These are phyloP conservation scores for Phlebiopsis gigantea DNA, from an alignment of 768 basidiomycete species.

Conservation along the genomic window DNA sequence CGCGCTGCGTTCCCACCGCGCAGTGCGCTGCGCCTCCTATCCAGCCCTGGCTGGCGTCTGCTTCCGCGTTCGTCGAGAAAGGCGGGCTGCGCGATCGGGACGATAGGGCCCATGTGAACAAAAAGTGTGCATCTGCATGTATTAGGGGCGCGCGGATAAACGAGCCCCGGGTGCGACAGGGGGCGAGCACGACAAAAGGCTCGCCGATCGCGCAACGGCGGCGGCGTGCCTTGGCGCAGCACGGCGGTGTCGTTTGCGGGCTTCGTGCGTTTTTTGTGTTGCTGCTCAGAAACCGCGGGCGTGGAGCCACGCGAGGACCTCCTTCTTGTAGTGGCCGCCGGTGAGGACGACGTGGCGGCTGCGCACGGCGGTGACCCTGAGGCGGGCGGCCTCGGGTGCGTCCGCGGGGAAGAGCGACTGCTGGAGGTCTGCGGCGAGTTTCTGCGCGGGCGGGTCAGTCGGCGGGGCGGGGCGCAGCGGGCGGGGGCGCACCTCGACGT, in stretches of 20 bases:
- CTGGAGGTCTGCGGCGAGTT: conserved; percentile 52
- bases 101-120: too few species aligned
- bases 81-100: too few species aligned
- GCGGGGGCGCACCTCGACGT: conserved; percentile 42
- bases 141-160: too few species aligned
- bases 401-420: conserved; percentile 43
- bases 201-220: too few species aligned
- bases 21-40: too few species aligned
- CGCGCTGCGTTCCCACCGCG: too few species aligned
- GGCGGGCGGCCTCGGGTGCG: conserved; percentile 41
- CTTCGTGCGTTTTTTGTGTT: neutral
- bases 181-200: too few species aligned
- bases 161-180: too few species aligned
- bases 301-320: conserved; percentile 59
- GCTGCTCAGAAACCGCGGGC: conserved; percentile 57
- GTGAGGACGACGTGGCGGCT: conserved; percentile 52
- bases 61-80: too few species aligned
- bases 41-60: too few species aligned
- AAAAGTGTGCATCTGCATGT: too few species aligned
- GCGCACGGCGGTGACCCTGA: conserved; percentile 43
- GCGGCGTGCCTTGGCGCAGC: too few species aligned
- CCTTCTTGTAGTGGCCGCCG: conserved; percentile 59
- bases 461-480: neutral
- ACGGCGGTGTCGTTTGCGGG: neutral
- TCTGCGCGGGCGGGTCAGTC: conserved; percentile 30